Evolutionary conservation across 352 stramenopile species (phyloP), one percentile per base, ranked within the genome.

Genomic region (Phytopythium montanum): DNA sequence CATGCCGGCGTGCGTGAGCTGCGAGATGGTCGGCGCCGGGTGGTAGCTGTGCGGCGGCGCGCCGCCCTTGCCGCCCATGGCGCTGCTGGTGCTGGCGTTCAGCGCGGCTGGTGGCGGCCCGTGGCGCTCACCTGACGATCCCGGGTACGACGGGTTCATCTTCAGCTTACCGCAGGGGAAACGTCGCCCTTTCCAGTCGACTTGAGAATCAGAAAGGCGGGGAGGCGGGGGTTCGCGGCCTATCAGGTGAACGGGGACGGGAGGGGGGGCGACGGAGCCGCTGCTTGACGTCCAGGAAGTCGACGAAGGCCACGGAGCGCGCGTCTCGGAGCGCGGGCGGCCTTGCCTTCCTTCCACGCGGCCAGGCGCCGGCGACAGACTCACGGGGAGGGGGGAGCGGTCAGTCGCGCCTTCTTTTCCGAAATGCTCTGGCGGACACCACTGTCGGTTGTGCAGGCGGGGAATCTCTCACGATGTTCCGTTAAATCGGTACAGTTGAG

Each of bases 61-160:
- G 0, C 75, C 71, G 54, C 56, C 66, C 56, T 85, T 85, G 25
- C 64, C 59, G n/a, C 70, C 69, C 57, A 84, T 44, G 13, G 62
- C 61, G 1, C 65, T 60, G 54, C 52, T 78, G 23, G 65, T 66
- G 36, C 60, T 44, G 36, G 64, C 63, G 53, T 60, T 73, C 61
- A 83, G 70, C 41, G 68, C 61, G 46, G 66, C 52, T 55, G 65
- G 76, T 49, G 73, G 70, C 16, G 68, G 71, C 21, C 81, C 81
- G 44, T 88, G 79, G 56, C 78, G 78, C 62, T 90, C 82, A 28
- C 79, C 80, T 13, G 79, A 87, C 36, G 79, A 77, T 12, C 82
- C 78, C 48, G 79, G 79, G 68, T 85, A 92, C 69, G 82, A 92
- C 59, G 82, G 82, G 64, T 92, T 92, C 82, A 92, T 92, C 14